phyloP scores from a whole-genome alignment of 2,329 filamentous ascomycete genomes.

The Juglanconis oblonga region DNA sequence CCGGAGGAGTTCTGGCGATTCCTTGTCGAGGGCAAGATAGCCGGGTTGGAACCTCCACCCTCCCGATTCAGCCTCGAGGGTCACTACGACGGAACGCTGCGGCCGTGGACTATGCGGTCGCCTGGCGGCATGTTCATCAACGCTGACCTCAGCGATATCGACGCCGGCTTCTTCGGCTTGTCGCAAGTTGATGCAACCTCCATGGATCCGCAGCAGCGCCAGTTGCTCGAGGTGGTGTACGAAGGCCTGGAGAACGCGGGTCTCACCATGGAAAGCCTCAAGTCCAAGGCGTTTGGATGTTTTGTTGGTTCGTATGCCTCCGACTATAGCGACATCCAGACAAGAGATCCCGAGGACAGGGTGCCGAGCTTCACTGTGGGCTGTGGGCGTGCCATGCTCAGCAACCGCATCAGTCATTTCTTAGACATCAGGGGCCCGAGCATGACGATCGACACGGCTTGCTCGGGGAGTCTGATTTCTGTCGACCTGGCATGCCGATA shows the following conservation, averaged over 20 bases:
- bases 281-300: conserved; percentile 5
- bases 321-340: conserved; percentile 33
- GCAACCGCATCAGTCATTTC: conserved; percentile 45
- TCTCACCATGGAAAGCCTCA: conserved; percentile 1
- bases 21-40: conserved; percentile 29
- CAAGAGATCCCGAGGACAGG: conserved; percentile 25
- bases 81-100: conserved; percentile 34
- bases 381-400: conserved; percentile 36
- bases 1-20: conserved; percentile 36
- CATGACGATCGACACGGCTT: conserved; percentile 49
- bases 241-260: conserved; percentile 23
- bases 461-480: conserved; percentile 43
- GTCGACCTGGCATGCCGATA: conserved; percentile 41
- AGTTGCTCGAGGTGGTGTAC: conserved; percentile 22
- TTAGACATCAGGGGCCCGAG: conserved; percentile 44
- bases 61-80: conserved; percentile 32
- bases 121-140: conserved; percentile 13
- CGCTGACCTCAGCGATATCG: conserved; percentile 30
- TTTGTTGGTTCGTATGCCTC: conserved; percentile 8
- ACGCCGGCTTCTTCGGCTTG: conserved; percentile 31
- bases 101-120: conserved; percentile 32
- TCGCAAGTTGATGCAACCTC: conserved; percentile 16
- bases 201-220: conserved; percentile 24
- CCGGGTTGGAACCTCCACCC: conserved; percentile 26
- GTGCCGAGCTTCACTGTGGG: conserved; percentile 29